Evolutionary conservation across 2,329 filamentous ascomycete genomes (phyloP).

Genomic region (Canariomyces notabilis): DNA sequence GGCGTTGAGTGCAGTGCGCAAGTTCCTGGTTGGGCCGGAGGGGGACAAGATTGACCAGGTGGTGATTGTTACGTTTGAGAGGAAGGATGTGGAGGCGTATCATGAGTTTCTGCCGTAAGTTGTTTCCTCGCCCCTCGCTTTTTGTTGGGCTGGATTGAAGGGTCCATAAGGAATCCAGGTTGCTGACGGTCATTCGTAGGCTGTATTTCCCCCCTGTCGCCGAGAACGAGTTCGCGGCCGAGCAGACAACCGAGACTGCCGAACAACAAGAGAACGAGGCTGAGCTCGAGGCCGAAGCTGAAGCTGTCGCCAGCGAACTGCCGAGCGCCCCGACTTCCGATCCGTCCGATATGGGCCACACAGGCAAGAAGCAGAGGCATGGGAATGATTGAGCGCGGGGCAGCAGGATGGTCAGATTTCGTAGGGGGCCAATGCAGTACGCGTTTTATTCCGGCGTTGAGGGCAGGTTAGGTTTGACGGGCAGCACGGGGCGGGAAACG

Average conservation of each 20-base stretch:
- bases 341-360: conserved; percentile 21
- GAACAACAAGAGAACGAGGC: conserved; percentile 16
- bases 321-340: conserved; percentile 27
- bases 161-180: no score
- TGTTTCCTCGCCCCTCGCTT: neutral
- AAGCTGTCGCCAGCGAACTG: conserved; percentile 26
- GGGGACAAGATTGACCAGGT: conserved; percentile 60
- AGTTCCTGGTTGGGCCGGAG: conserved; percentile 46
- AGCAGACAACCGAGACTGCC: conserved; percentile 7
- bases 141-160: neutral
- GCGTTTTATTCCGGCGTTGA: neutral
- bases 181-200: conserved; percentile 13
- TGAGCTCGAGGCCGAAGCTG: conserved; percentile 22
- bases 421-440: neutral
- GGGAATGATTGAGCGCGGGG: neutral
- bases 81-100: conserved; percentile 74
- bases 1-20: conserved; percentile 56
- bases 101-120: conserved; percentile 67
- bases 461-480: neutral
- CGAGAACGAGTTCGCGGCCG: conserved; percentile 8
- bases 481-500: neutral
- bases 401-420: neutral
- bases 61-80: conserved; percentile 78
- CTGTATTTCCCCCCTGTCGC: conserved; percentile 29
- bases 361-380: conserved; percentile 27